Conservation (phyloP, 306 rosid species). For the Citrullus colocynthis region DNA sequence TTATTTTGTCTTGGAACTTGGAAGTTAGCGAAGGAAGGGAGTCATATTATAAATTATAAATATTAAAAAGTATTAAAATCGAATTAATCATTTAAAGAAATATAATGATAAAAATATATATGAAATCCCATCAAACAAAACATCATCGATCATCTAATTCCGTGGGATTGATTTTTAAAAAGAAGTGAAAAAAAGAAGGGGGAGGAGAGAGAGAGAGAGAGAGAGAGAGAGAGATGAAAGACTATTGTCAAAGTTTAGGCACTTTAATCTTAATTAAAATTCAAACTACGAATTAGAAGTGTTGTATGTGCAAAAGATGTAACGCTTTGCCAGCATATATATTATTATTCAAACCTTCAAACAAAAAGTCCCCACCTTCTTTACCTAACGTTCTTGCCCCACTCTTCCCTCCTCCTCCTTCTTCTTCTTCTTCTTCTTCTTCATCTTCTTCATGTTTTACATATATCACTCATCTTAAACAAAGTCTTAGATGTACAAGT, state of each 20-base stretch:
- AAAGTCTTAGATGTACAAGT: not conserved
- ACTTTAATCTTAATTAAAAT: not conserved
- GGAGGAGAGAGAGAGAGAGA: rapidly evolving
- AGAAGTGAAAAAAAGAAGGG: too few species aligned
- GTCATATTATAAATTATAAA: not conserved
- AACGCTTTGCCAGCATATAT: not conserved
- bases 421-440: not conserved
- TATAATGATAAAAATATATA: not conserved
- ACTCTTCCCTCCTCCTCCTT: not conserved
- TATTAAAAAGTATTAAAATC: not conserved
- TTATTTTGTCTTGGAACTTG: not conserved
- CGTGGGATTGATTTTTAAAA: not conserved
- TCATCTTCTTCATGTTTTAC: not conserved
- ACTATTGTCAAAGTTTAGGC: not conserved
- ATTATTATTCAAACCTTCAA: not conserved
- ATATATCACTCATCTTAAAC: not conserved
- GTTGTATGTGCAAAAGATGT: not conserved
- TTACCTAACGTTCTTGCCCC: not conserved
- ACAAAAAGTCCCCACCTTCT: not conserved
- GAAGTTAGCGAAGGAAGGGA: not conserved
- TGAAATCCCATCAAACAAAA: not conserved
- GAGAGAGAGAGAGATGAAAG: not conserved
- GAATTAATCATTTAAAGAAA: not conserved
- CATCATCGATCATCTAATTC: not conserved
- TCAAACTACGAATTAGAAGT: not conserved